Evolutionary conservation across 2,329 filamentous ascomycete genomes (phyloP), one percentile per base, ranked within the genome.

Genomic region (Ophiostoma montium): DNA sequence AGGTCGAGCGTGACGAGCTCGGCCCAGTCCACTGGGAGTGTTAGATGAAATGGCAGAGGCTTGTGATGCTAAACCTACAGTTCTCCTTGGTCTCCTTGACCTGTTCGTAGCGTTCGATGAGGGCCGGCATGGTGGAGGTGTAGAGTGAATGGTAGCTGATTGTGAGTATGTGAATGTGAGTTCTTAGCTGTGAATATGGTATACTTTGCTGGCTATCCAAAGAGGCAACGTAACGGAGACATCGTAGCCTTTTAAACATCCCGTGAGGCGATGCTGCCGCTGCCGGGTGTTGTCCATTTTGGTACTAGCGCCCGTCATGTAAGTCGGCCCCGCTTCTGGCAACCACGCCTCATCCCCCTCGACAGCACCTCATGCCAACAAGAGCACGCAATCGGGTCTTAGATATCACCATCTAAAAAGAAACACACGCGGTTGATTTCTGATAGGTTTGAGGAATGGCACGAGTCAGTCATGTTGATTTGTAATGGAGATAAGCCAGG

Each of bases 311-410:
- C 21, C 21, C 2, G 8, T 19, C 21, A 19, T 41, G 38, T 41
- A 41, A 41, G 38, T 30, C 21, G 21, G 18, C 38, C 35, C 38
- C 38, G 38, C 38, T 41, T 41, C 27, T 30, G 19, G 21, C 21
- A 27, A 16, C n/a, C 21, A 8, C 38, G 19, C 38, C 35, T 92
- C 98, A 61, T 96, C 95, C 71, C 96, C 88, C 71, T 98, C 98
- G 64, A 95, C 77, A 67, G 57, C 31, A 46, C 9, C 31, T 46
- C 19, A 5, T 23, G 44, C 39, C 35, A 36, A 43, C 19, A 35
- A 19, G 16, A 30, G 18, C 38, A 41, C 38, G 38, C 38, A 41
- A 41, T 41, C 38, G 38, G 38, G 27, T 41, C 38, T 41, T 41
- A 41, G 15, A 41, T 41, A 32, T 21, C 16, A 45, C 27, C 43